These are phyloP conservation scores for Emericellopsis atlantica DNA, from an alignment of 2,329 filamentous ascomycete species.

Conservation along the genomic window DNA sequence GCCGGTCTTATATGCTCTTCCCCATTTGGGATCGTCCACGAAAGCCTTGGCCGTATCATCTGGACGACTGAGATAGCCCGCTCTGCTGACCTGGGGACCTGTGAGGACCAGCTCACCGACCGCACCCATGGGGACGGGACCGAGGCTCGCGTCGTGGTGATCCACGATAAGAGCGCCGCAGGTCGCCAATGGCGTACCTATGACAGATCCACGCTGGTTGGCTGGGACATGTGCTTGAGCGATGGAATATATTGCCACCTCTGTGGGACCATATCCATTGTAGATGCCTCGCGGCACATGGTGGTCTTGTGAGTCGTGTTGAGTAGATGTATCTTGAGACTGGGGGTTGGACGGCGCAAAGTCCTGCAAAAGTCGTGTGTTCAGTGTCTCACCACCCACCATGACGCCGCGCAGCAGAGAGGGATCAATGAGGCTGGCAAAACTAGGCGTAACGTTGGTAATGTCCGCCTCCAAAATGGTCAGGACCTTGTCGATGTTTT, in stretches of 20 bases:
- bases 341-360: too few species aligned
- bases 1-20: slow-evolving; percentile 73
- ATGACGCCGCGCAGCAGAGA: background rate
- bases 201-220: slow-evolving; percentile 75
- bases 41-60: slow-evolving; percentile 72
- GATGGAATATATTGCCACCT: slow-evolving; percentile 85
- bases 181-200: slow-evolving; percentile 76
- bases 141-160: slow-evolving; percentile 53
- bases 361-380: too few species aligned
- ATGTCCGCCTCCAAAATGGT: too few species aligned
- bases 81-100: slow-evolving; percentile 71
- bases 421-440: slow-evolving; percentile 5
- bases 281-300: slow-evolving; percentile 41
- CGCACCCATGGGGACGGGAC: slow-evolving; percentile 62
- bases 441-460: slow-evolving; percentile 5
- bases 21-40: slow-evolving; percentile 38
- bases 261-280: slow-evolving; percentile 87
- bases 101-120: slow-evolving; percentile 84
- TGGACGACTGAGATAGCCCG: slow-evolving; percentile 70
- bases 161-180: slow-evolving; percentile 62
- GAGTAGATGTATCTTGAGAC: too few species aligned
- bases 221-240: slow-evolving; percentile 69
- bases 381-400: background rate
- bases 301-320: too few species aligned
- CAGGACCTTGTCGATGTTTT: too few species aligned